phyloP scores from a whole-genome alignment of 305 asterid species.

The Fraxinus paxiana region DNA sequence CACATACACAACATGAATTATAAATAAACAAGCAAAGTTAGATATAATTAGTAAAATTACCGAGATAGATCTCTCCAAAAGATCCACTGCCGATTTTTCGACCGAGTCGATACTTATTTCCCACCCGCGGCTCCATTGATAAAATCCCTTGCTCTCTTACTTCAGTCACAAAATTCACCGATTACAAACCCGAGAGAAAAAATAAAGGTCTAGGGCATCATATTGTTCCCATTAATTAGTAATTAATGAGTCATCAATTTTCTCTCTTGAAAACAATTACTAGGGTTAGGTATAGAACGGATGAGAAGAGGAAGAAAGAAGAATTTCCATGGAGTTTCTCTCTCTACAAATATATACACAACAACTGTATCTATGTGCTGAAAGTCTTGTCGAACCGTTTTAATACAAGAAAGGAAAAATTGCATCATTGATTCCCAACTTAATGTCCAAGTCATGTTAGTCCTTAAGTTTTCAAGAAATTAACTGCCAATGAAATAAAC shows the following conservation, averaged over 20 bases:
- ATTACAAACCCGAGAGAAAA: conserved; percentile 27
- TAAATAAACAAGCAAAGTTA: neutral
- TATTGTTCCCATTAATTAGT: conserved; percentile 27
- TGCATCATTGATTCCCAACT: neutral
- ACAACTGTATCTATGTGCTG: conserved; percentile 11
- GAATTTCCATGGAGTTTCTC: neutral
- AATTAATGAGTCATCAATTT: conserved; percentile 21
- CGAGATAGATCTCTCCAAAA: conserved; percentile 79
- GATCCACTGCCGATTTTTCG: conserved; percentile 92
- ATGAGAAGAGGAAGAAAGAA: conserved; percentile 18
- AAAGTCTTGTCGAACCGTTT: conserved; percentile 6
- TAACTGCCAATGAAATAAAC: neutral
- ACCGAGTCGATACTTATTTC: conserved; percentile 72
- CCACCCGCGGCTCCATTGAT: conserved; percentile 79
- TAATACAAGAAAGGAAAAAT: neutral
- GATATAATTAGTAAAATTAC: conserved; percentile 28
- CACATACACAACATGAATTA: conserved; percentile 11
- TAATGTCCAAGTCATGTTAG: neutral
- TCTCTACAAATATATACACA: conserved; percentile 9
- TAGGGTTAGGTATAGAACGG: conserved; percentile 39
- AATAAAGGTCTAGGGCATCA: conserved; percentile 25
- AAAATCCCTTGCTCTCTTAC: neutral
- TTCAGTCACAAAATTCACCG: conserved; percentile 29
- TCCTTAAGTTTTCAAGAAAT: neutral
- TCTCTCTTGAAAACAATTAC: conserved; percentile 15